Evolutionary conservation across 805 yeast genomes (phyloP).

Genomic region (Nakazawaea peltata): DNA sequence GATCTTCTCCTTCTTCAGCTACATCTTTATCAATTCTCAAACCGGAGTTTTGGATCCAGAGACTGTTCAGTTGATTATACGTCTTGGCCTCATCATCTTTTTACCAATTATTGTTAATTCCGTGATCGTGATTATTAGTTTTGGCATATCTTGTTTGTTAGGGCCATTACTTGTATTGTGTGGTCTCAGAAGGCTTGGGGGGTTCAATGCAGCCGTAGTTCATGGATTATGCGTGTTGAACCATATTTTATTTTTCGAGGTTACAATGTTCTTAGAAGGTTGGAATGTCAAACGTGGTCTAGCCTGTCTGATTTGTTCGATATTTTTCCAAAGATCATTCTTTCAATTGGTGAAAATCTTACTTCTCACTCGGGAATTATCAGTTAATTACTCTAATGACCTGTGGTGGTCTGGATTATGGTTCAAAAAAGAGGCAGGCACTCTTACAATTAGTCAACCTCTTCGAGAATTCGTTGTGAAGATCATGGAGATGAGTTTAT

Average conservation of each 20-base stretch:
- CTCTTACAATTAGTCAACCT: slow-evolving; percentile 32
- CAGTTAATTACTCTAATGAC: slow-evolving; percentile 29
- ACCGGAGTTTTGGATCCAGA: slow-evolving; percentile 59
- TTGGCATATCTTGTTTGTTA: slow-evolving; percentile 27
- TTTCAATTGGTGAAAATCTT: slow-evolving; percentile 24
- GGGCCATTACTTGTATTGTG: slow-evolving; percentile 26
- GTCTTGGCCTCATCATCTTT: slow-evolving; percentile 47
- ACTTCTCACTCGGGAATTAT: slow-evolving; percentile 32
- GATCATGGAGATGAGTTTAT: slow-evolving; percentile 33
- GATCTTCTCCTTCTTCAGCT: slow-evolving; percentile 63
- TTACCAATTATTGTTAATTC: slow-evolving; percentile 39
- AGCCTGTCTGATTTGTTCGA: slow-evolving; percentile 28
- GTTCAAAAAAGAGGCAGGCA: slow-evolving; percentile 30
- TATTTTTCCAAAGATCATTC: slow-evolving; percentile 29
- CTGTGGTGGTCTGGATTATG: slow-evolving; percentile 54
- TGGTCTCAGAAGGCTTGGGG: slow-evolving; percentile 23
- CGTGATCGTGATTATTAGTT: slow-evolving; percentile 22
- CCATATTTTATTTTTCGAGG: slow-evolving; percentile 27
- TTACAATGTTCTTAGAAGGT: slow-evolving; percentile 31
- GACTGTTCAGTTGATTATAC: slow-evolving; percentile 48
- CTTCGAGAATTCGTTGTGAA: slow-evolving; percentile 38
- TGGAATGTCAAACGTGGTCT: slow-evolving; percentile 31
- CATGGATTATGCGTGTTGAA: slow-evolving; percentile 27
- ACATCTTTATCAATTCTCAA: slow-evolving; percentile 77
- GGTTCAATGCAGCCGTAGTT: slow-evolving; percentile 30